These are phyloP conservation scores for Acer saccharum DNA, from an alignment of 345 rosid genomes.

Conservation along the genomic window DNA sequence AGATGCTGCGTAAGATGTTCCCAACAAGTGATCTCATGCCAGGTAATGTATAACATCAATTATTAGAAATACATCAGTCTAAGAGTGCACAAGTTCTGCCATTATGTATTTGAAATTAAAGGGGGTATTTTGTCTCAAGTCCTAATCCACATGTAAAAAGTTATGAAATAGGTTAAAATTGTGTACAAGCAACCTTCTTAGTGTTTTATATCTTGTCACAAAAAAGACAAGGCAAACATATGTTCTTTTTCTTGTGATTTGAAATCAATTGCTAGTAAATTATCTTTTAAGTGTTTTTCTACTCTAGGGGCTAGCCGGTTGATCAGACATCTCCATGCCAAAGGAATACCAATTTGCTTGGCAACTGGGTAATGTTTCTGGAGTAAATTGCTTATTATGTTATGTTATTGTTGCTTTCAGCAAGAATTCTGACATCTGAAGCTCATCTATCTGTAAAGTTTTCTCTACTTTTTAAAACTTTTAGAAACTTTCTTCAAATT, in stretches of 20 bases:
- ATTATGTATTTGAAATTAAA: not conserved
- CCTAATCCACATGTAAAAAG: not conserved
- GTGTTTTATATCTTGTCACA: not conserved
- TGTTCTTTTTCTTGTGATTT: not conserved
- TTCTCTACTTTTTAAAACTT: not conserved
- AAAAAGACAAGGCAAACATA: not conserved
- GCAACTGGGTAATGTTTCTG: slow-evolving; percentile 72
- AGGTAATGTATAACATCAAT: slow-evolving; percentile 38
- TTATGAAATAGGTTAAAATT: not conserved
- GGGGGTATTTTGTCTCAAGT: not conserved
- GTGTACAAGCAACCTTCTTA: not conserved
- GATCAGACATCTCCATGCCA: slow-evolving; percentile 76
- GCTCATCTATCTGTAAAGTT: not conserved
- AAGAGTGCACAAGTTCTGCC: not conserved
- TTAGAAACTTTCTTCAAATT: not conserved
- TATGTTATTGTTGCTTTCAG: slow-evolving; percentile 1
- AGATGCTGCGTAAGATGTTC: slow-evolving; percentile 69
- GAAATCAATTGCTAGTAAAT: slow-evolving; percentile 4
- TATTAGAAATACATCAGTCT: not conserved
- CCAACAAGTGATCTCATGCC: slow-evolving; percentile 90
- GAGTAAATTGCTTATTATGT: slow-evolving; percentile 8
- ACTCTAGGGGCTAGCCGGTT: slow-evolving; percentile 73
- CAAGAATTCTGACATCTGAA: not conserved
- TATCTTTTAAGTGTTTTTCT: not conserved
- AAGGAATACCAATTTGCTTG: slow-evolving; percentile 71